A percentile compares a stretch with the other conserved stretches of the same genome.
Conservation (phyloP, 1,139 yeast genomes). For the Pichia sp. region DNA sequence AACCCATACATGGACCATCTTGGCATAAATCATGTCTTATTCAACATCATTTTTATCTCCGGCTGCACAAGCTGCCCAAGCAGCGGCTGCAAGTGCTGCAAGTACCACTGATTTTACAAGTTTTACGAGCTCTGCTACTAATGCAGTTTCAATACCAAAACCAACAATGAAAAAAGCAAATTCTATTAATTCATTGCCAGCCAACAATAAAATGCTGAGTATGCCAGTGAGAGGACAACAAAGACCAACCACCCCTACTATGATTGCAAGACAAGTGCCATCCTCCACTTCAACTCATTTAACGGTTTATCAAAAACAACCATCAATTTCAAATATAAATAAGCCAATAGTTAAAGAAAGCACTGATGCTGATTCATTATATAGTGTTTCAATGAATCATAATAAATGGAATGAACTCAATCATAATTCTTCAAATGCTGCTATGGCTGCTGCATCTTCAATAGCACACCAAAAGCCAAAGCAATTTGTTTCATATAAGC, state of each 20-base stretch:
- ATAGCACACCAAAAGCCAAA: neutral
- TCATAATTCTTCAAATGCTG: neutral
- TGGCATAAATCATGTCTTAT: neutral
- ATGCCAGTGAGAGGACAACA: neutral
- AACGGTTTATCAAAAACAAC: neutral
- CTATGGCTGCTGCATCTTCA: neutral
- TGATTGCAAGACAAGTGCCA: neutral
- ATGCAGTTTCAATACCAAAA: neutral
- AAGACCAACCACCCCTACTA: neutral
- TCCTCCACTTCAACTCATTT: neutral
- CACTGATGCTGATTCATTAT: neutral
- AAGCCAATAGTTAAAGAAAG: neutral
- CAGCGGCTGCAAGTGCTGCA: conserved; percentile 17
- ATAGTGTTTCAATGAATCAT: neutral
- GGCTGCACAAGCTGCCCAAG: conserved; percentile 13
- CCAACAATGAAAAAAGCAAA: neutral
- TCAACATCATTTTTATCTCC: neutral
- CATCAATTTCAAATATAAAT: neutral
- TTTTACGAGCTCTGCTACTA: neutral
- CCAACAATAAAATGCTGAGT: neutral
- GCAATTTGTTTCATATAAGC: neutral
- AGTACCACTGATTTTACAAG: conserved; percentile 5
- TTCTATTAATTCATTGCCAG: neutral
- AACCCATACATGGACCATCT: too few species aligned
- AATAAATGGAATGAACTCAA: neutral